Evolutionary conservation across 495 filamentous ascomycete genomes (phyloP).

Genomic region (Aspergillus wentii): DNA sequence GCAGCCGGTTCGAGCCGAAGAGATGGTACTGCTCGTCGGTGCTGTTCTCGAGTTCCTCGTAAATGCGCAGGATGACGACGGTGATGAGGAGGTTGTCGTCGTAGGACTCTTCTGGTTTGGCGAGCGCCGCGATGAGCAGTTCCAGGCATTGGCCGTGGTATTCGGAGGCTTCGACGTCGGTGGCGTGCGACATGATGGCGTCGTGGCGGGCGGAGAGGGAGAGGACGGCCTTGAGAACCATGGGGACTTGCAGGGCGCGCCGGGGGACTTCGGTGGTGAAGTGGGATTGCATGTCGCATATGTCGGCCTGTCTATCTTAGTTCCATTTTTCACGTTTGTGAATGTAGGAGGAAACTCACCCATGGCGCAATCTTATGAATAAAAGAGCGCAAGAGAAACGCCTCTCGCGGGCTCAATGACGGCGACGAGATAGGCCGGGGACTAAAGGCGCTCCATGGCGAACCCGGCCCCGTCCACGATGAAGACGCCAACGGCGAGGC

Average conservation of each 20-base stretch:
- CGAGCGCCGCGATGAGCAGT: slow-evolving; percentile 25
- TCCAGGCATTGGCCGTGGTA: slow-evolving; percentile 35
- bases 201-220: slow-evolving; percentile 30
- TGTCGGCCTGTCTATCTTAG: slow-evolving; percentile 24
- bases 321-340: no score
- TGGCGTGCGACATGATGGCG: slow-evolving; percentile 23
- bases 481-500: slow-evolving; percentile 11
- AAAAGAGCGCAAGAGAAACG: slow-evolving; percentile 27
- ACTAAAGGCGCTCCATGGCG: slow-evolving; percentile 8
- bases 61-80: slow-evolving; percentile 33
- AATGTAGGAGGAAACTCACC: slow-evolving; percentile 15
- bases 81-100: slow-evolving; percentile 32
- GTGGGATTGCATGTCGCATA: slow-evolving; percentile 30
- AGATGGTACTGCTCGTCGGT: slow-evolving; percentile 33
- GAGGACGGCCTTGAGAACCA: slow-evolving; percentile 31
- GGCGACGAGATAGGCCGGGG: slow-evolving; percentile 3
- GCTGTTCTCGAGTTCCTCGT: slow-evolving; percentile 30
- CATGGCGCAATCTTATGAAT: slow-evolving; percentile 30
- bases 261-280: slow-evolving; percentile 32
- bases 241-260: slow-evolving; percentile 25
- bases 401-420: slow-evolving; percentile 25
- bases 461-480: slow-evolving; percentile 10
- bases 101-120: slow-evolving; percentile 22
- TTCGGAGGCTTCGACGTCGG: slow-evolving; percentile 32
- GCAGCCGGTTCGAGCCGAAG: slow-evolving; percentile 30